Base-by-base conservation (phyloP, 2,329 filamentous ascomycete species). In the Diaporthe sp. region DNA sequence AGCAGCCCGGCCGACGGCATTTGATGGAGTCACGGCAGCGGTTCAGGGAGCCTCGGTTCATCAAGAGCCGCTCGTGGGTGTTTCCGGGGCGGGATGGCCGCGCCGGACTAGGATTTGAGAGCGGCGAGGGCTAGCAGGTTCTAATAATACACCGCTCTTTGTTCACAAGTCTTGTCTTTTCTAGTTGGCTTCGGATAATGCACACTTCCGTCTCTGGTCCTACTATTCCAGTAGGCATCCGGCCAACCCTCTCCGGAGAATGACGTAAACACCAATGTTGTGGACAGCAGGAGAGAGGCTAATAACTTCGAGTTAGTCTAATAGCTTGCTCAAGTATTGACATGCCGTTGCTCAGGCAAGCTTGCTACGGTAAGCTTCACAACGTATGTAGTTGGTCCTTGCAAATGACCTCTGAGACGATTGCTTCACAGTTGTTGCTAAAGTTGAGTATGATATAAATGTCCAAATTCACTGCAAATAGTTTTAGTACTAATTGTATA, bases 121-220 rank as follows among this genome's bases (percentile, higher is more conserved):
- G 8, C 22, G 28, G 28, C 34, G 47, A 17, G 15, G 31, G 15
- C 31, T 53, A 53, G 65, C 34, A 28, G 65, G 1, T 55, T 70
- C 65, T 70, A 42, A 70, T 70, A 55, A 55, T 55, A 70, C 49
- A 55, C 65, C 49, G 65, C 65, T 70, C 34, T 42, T 70, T 51
- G 63, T 68, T 51, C 63, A 15, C 9, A 4, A 22, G 42, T 31
- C 17, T 65, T 42, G 15, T 17, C 25, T 34, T 22, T 47, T 13
- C 28, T 22, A n/a, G 44, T 22, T 9, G 44, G 44, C 63, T 39
- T 31, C 63, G 63, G 47, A 20, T 68, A n/a, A 25, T 34, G 44
- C 63, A 20, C 42, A 34, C 44, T 51, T 13, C 31, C 47, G 37
- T 8, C 9, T 67, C 25, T 63, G 39, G 39, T 9, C 15, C 7